These are phyloP conservation scores for Austroboletus novae-zelandiae DNA, from an alignment of 1,284 basidiomycete species.

Conservation along the genomic window DNA sequence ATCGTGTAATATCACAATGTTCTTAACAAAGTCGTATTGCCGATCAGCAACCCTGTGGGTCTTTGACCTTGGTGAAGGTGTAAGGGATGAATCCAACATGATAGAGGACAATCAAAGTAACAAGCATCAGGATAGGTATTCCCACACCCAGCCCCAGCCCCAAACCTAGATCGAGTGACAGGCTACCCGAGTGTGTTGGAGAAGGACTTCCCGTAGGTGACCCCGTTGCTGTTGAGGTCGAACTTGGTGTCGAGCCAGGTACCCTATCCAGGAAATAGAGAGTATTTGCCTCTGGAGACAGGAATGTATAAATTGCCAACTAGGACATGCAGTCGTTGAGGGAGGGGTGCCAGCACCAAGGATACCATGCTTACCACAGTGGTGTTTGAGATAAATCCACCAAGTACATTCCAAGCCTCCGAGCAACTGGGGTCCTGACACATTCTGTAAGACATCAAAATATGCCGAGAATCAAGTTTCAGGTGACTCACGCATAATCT, in stretches of 20 bases:
- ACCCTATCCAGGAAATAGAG: too few relatives aligned
- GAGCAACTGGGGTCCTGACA: background rate
- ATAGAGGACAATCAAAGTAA: too few relatives aligned
- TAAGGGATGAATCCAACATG: too few relatives aligned
- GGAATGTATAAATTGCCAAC: too few relatives aligned
- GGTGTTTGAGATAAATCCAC: background rate
- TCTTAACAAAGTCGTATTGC: too few relatives aligned
- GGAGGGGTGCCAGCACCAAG: too few relatives aligned
- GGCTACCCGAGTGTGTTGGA: background rate
- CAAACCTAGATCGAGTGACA: background rate
- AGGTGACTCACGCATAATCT: background rate
- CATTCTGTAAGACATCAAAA: background rate
- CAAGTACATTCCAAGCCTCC: background rate
- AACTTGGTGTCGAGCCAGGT: background rate
- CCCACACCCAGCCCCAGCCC: background rate
- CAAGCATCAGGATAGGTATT: background rate
- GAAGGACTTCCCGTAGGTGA: background rate
- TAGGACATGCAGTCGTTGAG: too few relatives aligned
- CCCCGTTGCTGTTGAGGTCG: background rate
- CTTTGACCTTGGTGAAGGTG: too few relatives aligned
- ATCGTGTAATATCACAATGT: too few relatives aligned
- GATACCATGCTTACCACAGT: background rate
- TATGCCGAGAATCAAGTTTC: background rate
- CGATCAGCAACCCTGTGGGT: too few relatives aligned
- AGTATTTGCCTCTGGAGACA: too few relatives aligned